A percentile compares a stretch with the other conserved stretches of the same genome.
Conservation (phyloP, 441 rosid genomes). For the Gossypium davidsonii region DNA sequence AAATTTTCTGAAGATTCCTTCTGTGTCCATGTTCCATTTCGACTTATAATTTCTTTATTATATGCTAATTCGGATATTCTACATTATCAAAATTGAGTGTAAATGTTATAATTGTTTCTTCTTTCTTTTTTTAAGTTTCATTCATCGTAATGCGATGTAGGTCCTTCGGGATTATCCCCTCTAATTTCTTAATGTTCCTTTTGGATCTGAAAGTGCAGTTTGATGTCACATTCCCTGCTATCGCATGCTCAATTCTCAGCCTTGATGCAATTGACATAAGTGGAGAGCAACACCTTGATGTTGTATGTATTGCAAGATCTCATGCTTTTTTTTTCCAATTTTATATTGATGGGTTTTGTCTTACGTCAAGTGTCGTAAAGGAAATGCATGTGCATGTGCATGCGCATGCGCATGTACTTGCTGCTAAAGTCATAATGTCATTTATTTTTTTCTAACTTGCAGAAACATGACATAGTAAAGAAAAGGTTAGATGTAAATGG, state of each 20-base stretch:
- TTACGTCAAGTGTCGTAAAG: background rate
- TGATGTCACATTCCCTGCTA: conserved; percentile 88
- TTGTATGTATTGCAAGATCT: conserved; percentile 40
- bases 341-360: background rate
- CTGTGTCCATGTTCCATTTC: background rate
- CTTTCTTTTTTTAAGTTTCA: background rate
- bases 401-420: background rate
- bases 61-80: background rate
- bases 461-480: conserved; percentile 89
- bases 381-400: background rate
- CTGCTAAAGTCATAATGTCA: background rate
- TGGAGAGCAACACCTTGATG: conserved; percentile 92
- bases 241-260: conserved; percentile 88
- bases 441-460: conserved; percentile 16
- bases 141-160: background rate
- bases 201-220: conserved; percentile 48
- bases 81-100: background rate
- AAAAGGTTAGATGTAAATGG: conserved; percentile 74
- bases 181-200: conserved; percentile 1
- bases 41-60: background rate
- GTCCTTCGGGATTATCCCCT: background rate
- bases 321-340: background rate
- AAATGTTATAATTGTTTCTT: background rate
- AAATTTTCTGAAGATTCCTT: conserved; percentile 6
- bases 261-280: conserved; percentile 96